A percentile compares a stretch with the other conserved stretches of the same genome.
These are phyloP conservation scores for Leccinum ochraceum DNA, from an alignment of 768 basidiomycete genomes.

Conservation along the genomic window DNA sequence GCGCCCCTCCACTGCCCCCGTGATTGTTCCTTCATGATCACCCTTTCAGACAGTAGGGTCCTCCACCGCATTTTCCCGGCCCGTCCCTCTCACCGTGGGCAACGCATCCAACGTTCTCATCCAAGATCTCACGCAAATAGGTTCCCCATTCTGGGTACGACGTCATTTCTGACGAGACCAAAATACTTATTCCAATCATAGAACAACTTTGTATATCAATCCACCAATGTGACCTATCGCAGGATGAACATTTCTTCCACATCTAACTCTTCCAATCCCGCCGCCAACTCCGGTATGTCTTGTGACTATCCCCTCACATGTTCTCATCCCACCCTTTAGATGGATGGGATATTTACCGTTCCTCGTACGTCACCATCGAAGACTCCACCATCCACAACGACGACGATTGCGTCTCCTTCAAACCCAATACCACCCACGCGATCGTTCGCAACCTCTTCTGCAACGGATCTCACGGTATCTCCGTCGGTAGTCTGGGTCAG, in stretches of 20 bases:
- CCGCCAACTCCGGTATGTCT: conserved; percentile 36
- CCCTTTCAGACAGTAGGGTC: conserved; percentile 38
- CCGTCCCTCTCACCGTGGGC: conserved; percentile 45
- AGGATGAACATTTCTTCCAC: conserved; percentile 37
- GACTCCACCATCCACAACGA: conserved; percentile 43
- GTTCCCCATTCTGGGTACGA: conserved; percentile 44
- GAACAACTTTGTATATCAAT: conserved; percentile 45
- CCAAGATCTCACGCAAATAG: conserved; percentile 39
- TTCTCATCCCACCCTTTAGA: conserved; percentile 24
- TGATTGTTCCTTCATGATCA: background rate
- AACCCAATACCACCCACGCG: conserved; percentile 39
- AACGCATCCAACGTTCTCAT: conserved; percentile 44
- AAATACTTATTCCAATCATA: conserved; percentile 3
- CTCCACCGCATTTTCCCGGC: conserved; percentile 43
- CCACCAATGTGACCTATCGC: conserved; percentile 42
- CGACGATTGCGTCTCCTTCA: conserved; percentile 40
- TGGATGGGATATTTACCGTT: conserved; percentile 53
- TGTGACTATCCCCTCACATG: background rate
- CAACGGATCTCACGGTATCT: conserved; percentile 42
- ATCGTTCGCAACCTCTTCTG: conserved; percentile 43
- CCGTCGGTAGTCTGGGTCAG: conserved; percentile 51
- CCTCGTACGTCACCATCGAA: conserved; percentile 34
- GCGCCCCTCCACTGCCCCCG: conserved; percentile 8
- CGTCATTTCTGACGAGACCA: background rate
- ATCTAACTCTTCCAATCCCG: conserved; percentile 37